A percentile compares a stretch with the other conserved stretches of the same genome.
phyloP scores from a whole-genome alignment of 2,329 filamentous ascomycete genomes.

The Penicillium paneum region DNA sequence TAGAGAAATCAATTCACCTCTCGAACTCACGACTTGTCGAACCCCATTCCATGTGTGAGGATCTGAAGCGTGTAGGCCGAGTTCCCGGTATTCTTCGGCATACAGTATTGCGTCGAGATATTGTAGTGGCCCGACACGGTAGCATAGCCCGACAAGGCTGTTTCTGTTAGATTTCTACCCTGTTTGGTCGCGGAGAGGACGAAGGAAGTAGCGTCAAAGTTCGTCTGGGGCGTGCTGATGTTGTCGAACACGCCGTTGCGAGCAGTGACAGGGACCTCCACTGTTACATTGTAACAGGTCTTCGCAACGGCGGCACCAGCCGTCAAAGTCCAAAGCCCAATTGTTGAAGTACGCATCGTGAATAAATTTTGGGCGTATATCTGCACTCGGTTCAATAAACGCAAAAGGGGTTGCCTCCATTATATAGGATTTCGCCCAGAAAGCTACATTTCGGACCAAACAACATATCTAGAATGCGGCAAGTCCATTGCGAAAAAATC shows the following conservation, averaged over 20 bases:
- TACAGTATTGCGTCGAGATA: slow-evolving; percentile 16
- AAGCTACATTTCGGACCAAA: neutral
- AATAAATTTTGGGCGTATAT: neutral
- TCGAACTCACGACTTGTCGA: slow-evolving; percentile 27
- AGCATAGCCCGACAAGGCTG: slow-evolving; percentile 16
- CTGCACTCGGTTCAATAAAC: neutral
- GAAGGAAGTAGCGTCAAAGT: slow-evolving; percentile 16
- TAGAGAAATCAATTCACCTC: neutral
- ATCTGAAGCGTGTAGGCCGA: slow-evolving; percentile 31
- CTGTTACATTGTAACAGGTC: slow-evolving; percentile 10
- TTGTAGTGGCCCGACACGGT: slow-evolving; percentile 17
- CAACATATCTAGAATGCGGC: neutral
- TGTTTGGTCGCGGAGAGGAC: slow-evolving; percentile 9
- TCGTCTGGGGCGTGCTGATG: slow-evolving; percentile 15
- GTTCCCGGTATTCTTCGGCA: neutral
- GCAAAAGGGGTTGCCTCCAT: neutral
- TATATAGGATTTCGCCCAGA: neutral
- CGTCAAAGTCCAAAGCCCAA: slow-evolving; percentile 5
- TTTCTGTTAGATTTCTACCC: slow-evolving; percentile 12
- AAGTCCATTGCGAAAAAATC: neutral
- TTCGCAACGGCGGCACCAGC: slow-evolving; percentile 1
- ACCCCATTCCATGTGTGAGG: slow-evolving; percentile 39
- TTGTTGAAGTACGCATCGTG: slow-evolving; percentile 2
- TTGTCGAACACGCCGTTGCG: slow-evolving; percentile 12
- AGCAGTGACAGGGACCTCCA: slow-evolving; percentile 6